phyloP scores from a whole-genome alignment of 768 basidiomycete species.

The Boletellus ananiceps region DNA sequence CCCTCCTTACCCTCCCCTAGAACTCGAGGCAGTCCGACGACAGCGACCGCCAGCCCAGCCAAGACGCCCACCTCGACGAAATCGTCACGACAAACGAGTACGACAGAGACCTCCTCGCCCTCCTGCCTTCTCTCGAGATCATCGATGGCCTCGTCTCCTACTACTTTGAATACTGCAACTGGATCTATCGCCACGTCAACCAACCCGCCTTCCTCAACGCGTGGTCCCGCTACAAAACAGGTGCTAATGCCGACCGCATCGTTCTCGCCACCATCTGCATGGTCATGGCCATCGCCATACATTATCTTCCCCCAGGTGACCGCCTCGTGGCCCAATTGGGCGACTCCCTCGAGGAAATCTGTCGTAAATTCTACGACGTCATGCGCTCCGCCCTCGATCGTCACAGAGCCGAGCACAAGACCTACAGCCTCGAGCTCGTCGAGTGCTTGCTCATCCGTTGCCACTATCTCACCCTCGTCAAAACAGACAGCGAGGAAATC shows the following conservation, averaged over 20 bases:
- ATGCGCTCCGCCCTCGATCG: conserved; percentile 61
- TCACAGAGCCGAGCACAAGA: conserved; percentile 53
- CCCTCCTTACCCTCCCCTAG: conserved; percentile 28
- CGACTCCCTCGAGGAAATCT: conserved; percentile 56
- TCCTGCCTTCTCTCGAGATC: conserved; percentile 60
- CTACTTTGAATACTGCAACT: conserved; percentile 86
- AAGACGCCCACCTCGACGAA: conserved; percentile 41
- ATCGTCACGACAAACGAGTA: conserved; percentile 47
- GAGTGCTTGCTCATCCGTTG: conserved; percentile 67
- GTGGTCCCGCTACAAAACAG: conserved; percentile 73
- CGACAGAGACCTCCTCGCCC: conserved; percentile 66
- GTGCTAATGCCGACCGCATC: conserved; percentile 59
- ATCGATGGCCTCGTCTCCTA: conserved; percentile 70
- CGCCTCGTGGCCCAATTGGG: conserved; percentile 49
- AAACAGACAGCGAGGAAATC: conserved; percentile 75
- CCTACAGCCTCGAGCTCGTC: conserved; percentile 67
- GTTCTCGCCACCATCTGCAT: conserved; percentile 68
- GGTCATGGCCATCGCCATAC: conserved; percentile 68
- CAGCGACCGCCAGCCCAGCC: conserved; percentile 46
- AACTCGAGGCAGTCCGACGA: conserved; percentile 50
- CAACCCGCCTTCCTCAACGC: conserved; percentile 53
- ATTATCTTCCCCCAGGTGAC: conserved; percentile 67
- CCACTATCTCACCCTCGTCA: conserved; percentile 69
- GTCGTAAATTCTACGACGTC: conserved; percentile 63
- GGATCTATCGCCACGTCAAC: conserved; percentile 81